Base-by-base conservation (phyloP, 1,284 basidiomycete genomes). In the Ustilago tritici region DNA sequence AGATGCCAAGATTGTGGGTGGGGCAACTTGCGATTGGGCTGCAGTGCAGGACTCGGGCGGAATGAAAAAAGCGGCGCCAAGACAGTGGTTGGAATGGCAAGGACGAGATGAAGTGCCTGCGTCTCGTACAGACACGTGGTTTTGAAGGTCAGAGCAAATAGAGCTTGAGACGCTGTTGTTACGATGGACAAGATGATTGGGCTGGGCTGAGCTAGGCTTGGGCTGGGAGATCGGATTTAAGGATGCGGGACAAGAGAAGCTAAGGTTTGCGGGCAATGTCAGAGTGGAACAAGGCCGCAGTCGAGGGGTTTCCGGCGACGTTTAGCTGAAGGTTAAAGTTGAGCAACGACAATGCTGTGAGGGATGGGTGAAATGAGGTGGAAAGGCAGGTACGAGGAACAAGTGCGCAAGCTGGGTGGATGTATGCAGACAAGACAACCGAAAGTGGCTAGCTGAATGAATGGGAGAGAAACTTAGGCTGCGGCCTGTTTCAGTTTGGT, bases 21-120 rank as follows among this genome's bases (percentile, higher is more conserved):
- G 49, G 43, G 43, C 43, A 7, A 19, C 23, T 15, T 50, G 49
- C 23, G 15, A 14, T 9, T 7, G n/a, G 14, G 28, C 28, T 50
- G 49, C 6, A 14, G n/a, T 32, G 15, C 23, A 32, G 49, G 14
- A 49, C 19, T 11, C 11, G 46, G 9, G 19, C 5, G 11, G 28
- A 31, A 31, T 50, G 43, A 46, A 46, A 46, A 19, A 31, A 28
- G 28, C 4, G 12, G 11, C 38, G 38, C 10, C 49, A 28, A 50
- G 12, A 14, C 12, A 15, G 49, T 17, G 8, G 49, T 5, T 50
- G 49, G 8, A 14, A 17, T 32, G 49, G 12, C 43, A 46, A 19
- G 3, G 49, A n/a, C 31, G 49, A 50, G 49, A 50, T 50, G 49
- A 50, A 50, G 49, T 50, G n/a, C 43, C 43, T 50, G 49, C 49